These are phyloP conservation scores for Naganishia vaughanmartiniae DNA, from an alignment of 768 basidiomycete species.

Conservation along the genomic window DNA sequence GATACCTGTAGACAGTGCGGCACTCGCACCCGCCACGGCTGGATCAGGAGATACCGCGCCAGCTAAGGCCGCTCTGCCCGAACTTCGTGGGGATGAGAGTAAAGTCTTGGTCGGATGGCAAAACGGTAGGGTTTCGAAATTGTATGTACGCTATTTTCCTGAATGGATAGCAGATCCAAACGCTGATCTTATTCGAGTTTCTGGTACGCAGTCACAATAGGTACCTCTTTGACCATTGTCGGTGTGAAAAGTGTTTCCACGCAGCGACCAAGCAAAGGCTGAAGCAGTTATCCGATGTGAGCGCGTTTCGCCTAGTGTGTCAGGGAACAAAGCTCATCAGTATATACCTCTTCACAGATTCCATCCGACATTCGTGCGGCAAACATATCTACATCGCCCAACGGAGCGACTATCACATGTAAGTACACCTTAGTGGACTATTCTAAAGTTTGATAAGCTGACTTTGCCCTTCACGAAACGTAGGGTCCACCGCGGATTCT, in stretches of 20 bases:
- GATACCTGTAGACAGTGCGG: not conserved
- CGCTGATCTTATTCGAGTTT: not conserved
- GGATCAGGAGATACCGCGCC: not conserved
- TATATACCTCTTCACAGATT: constrained; percentile 58
- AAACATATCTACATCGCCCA: constrained; percentile 58
- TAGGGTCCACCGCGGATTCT: constrained; percentile 61
- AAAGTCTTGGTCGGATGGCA: constrained; percentile 28
- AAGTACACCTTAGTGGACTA: constrained; percentile 41
- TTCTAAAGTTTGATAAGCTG: constrained; percentile 6
- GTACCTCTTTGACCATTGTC: constrained; percentile 90
- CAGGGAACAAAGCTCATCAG: not conserved
- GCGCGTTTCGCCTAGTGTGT: constrained; percentile 28
- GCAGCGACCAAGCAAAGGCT: constrained; percentile 84
- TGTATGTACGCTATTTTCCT: not conserved
- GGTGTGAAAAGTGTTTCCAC: constrained; percentile 83
- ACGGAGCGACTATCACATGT: constrained; percentile 77
- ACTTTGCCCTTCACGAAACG: not conserved
- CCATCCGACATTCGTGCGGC: constrained; percentile 69
- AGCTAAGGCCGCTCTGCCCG: not conserved
- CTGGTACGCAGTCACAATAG: constrained; percentile 62
- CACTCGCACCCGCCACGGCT: not conserved
- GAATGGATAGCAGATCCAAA: not conserved
- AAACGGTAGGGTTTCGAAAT: constrained; percentile 25
- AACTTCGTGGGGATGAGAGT: not conserved
- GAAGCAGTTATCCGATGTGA: constrained; percentile 76